Evolutionary conservation across 2,329 filamentous ascomycete genomes (phyloP), one percentile per base, ranked within the genome.

Genomic region (Ceratocystis huliohia): DNA sequence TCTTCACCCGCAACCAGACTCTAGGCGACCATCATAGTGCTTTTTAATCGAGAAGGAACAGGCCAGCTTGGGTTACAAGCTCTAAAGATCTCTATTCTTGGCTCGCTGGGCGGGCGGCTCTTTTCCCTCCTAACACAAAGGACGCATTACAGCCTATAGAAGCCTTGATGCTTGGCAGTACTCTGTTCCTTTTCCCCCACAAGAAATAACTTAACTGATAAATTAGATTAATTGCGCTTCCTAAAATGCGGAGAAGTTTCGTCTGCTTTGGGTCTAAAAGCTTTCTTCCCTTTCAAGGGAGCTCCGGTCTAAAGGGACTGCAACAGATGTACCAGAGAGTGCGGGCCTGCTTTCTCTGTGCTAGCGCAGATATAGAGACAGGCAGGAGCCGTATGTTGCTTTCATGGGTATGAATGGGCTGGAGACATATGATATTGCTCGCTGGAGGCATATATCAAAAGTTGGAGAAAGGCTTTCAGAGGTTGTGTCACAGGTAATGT

Each of bases 241-340:
- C 13, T 8, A 5, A 22, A 33, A 25, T 59, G 53, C 13, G 53
- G 53, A 59, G 53, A 59, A 59, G 53, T 17, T 25, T 30, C 28
- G 15, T 63, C 61, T 25, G 44, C 61, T 63, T 63, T 48, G 61
- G 61, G 61, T 48, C 46, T 30, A 63, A 48, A 48, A 2, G 41
- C 44, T 13, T 48, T 48, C 44, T 33, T 28, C 41, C 28, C 17
- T 22, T 30, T 63, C 61, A 50, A 63, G 61, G 44, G 41, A 63
- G 41, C 15, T 50, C 61, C 61, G 61, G 61, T 45, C 61, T 25
- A 63, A 59, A 63, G 61, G 61, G 61, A 63, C 41, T 22, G 48
- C 44, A 46, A 48, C 22, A 13, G 41, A 50, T 20, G 41, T 7
- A 50, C 13, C 45, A 63, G 61, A 7, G 20, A 46, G 37, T n/a